A percentile compares a stretch with the other conserved stretches of the same genome.
phyloP scores from a whole-genome alignment of 208 protist species.

The Crithidia thermophila region DNA sequence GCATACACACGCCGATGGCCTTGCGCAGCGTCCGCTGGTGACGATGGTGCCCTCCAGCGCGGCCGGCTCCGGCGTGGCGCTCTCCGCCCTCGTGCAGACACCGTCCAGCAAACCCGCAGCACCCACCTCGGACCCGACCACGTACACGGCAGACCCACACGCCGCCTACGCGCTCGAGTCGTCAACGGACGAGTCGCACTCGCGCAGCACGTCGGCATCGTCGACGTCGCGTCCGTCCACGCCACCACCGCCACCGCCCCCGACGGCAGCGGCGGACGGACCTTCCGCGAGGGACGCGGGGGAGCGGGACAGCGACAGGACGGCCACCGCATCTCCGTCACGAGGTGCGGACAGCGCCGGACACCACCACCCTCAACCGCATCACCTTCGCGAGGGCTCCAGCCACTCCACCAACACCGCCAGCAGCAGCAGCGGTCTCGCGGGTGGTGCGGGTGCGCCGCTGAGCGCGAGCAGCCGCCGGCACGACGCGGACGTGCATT shows the following conservation, averaged over 20 bases:
- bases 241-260: neutral
- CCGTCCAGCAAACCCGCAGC: neutral
- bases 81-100: conserved; percentile 1
- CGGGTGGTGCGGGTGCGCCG: neutral
- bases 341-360: no score
- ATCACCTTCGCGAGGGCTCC: neutral
- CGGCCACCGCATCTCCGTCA: no score
- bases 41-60: conserved; percentile 1
- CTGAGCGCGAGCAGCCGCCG: neutral
- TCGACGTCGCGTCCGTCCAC: conserved; percentile 9
- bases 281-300: no score
- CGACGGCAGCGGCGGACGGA: neutral
- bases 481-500: neutral
- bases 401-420: neutral
- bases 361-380: no score
- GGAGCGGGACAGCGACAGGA: no score
- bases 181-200: neutral
- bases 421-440: neutral
- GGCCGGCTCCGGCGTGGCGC: neutral
- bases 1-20: neutral
- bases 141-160: conserved; percentile 16
- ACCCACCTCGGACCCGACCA: neutral
- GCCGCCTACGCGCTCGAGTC: conserved; percentile 20
- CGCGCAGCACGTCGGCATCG: no score
- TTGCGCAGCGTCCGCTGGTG: neutral